phyloP scores from a whole-genome alignment of 306 rosid species.

The Fragaria iinumae region DNA sequence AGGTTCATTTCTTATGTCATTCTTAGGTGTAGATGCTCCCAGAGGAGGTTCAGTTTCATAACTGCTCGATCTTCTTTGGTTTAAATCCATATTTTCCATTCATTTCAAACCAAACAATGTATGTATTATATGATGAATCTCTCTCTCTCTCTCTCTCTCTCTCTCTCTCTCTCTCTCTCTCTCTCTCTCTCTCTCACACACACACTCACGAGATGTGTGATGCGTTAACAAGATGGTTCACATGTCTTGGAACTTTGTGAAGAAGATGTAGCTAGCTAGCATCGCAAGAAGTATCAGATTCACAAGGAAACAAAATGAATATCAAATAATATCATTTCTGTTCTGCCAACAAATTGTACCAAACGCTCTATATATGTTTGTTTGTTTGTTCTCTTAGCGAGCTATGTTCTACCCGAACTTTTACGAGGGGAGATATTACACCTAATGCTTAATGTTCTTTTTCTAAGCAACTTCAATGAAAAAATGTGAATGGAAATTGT shows the following conservation, averaged over 20 bases:
- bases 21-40: conserved; percentile 77
- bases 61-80: conserved; percentile 31
- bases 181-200: background rate
- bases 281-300: background rate
- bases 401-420: too few relatives aligned
- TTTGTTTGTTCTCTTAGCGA: too few relatives aligned
- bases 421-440: too few relatives aligned
- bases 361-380: too few relatives aligned
- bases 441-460: too few relatives aligned
- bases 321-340: background rate
- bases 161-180: background rate
- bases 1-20: conserved; percentile 88
- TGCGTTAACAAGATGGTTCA: conserved; percentile 5
- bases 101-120: conserved; percentile 1
- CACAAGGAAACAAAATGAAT: background rate
- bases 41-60: conserved; percentile 46
- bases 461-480: too few relatives aligned
- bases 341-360: background rate
- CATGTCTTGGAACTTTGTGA: background rate
- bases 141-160: background rate
- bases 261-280: background rate
- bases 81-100: background rate
- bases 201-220: background rate
- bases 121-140: background rate
- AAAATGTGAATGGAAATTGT: too few relatives aligned